These are phyloP conservation scores for Bruguiera parviflora DNA, from an alignment of 345 rosid species.

Conservation along the genomic window DNA sequence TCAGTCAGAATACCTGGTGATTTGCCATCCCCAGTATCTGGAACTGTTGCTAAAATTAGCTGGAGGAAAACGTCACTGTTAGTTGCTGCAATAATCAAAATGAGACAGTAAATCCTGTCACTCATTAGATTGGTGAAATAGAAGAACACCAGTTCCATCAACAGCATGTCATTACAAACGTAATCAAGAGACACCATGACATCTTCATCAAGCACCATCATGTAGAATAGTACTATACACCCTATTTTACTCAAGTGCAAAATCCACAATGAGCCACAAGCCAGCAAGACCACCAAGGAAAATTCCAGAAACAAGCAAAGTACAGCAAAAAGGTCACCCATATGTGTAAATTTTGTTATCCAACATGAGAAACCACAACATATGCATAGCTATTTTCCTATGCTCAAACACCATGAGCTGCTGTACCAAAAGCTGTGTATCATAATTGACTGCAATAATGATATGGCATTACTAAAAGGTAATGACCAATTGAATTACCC, in stretches of 20 bases:
- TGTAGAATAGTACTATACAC: neutral
- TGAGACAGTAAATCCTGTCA: neutral
- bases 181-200: neutral
- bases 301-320: too few relatives aligned
- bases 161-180: neutral
- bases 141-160: too few relatives aligned
- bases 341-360: too few relatives aligned
- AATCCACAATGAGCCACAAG: neutral
- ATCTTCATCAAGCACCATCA: neutral
- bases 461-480: neutral
- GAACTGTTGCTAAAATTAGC: slow-evolving; percentile 81
- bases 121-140: neutral
- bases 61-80: slow-evolving; percentile 36
- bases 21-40: slow-evolving; percentile 42
- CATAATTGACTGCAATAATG: too few relatives aligned
- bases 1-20: slow-evolving; percentile 77
- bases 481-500: neutral
- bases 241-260: neutral
- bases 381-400: too few relatives aligned
- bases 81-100: slow-evolving; percentile 12
- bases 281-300: too few relatives aligned
- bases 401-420: too few relatives aligned
- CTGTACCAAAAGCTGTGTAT: too few relatives aligned
- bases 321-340: too few relatives aligned
- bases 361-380: too few relatives aligned